Evolutionary conservation across 2,329 filamentous ascomycete genomes (phyloP).

Genomic region (Podosphaera xanthii): DNA sequence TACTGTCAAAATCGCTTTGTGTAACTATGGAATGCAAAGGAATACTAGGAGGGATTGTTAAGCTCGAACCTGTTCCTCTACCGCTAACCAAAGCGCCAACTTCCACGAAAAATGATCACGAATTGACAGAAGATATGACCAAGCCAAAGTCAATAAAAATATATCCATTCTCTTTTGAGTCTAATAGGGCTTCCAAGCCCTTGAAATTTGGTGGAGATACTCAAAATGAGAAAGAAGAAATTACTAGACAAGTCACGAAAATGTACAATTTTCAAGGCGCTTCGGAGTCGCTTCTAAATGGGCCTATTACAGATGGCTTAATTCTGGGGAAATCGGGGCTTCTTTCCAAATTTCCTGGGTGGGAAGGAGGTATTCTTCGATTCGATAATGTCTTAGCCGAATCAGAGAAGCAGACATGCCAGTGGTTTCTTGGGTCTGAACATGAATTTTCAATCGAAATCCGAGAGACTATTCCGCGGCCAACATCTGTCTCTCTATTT

Average conservation of each 20-base stretch:
- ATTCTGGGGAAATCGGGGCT: conserved; percentile 38
- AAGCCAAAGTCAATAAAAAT: conserved; percentile 40
- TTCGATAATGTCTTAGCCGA: conserved; percentile 39
- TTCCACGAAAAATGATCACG: conserved; percentile 17
- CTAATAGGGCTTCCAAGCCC: conserved; percentile 34
- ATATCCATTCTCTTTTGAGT: conserved; percentile 47
- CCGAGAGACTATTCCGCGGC: conserved; percentile 47
- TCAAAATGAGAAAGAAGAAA: conserved; percentile 60
- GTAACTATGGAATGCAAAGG: conserved; percentile 45
- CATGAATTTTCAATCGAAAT: conserved; percentile 52
- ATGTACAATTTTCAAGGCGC: conserved; percentile 39
- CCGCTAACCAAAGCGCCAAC: conserved; percentile 9
- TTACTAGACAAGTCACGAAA: conserved; percentile 44
- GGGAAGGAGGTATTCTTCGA: conserved; percentile 65
- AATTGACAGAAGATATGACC: conserved; percentile 34
- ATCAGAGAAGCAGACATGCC: conserved; percentile 24
- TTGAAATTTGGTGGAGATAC: conserved; percentile 77
- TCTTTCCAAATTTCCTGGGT: conserved; percentile 31
- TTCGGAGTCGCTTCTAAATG: conserved; percentile 45
- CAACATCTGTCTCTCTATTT: conserved; percentile 27
- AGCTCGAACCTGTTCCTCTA: conserved; percentile 56
- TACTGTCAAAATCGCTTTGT: conserved; percentile 58
- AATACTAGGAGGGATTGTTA: conserved; percentile 67
- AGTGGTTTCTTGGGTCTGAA: conserved; percentile 63
- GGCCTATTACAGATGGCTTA: conserved; percentile 76